These are phyloP conservation scores for Beta lomatogona DNA, from an alignment of 179 eudicot species.

Conservation along the genomic window DNA sequence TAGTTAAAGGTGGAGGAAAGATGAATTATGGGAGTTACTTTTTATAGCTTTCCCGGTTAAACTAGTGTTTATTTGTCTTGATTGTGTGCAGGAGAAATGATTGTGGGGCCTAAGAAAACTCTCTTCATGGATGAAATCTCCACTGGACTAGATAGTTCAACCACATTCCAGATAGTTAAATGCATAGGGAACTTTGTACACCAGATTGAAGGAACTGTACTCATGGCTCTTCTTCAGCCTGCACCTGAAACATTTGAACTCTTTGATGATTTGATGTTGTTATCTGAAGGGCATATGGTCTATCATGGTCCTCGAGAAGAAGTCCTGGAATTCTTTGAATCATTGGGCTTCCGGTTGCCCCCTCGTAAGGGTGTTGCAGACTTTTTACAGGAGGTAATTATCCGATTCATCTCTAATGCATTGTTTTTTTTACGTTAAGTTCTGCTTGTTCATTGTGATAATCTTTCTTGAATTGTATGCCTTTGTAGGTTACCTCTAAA, in stretches of 20 bases:
- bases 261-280: constrained; percentile 71
- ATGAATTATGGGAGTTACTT: not conserved
- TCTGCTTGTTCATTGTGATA: not conserved
- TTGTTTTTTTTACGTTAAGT: not conserved
- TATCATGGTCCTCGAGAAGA: constrained; percentile 77
- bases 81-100: constrained; percentile 74
- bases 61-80: not conserved
- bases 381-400: constrained; percentile 38
- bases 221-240: constrained; percentile 77
- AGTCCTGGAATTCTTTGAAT: constrained; percentile 63
- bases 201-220: constrained; percentile 74
- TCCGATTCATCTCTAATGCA: not conserved
- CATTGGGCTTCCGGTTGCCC: constrained; percentile 70
- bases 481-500: constrained; percentile 78
- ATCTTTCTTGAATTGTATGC: constrained; percentile 1
- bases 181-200: constrained; percentile 72
- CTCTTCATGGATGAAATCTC: constrained; percentile 96
- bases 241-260: constrained; percentile 73
- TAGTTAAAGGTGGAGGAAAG: not conserved
- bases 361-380: constrained; percentile 76
- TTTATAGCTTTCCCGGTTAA: not conserved
- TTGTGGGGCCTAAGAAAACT: constrained; percentile 90
- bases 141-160: constrained; percentile 92
- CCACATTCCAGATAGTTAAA: constrained; percentile 88
- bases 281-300: constrained; percentile 72